Base-by-base conservation (phyloP, 345 rosid genomes). In the Melaleuca alternifolia region DNA sequence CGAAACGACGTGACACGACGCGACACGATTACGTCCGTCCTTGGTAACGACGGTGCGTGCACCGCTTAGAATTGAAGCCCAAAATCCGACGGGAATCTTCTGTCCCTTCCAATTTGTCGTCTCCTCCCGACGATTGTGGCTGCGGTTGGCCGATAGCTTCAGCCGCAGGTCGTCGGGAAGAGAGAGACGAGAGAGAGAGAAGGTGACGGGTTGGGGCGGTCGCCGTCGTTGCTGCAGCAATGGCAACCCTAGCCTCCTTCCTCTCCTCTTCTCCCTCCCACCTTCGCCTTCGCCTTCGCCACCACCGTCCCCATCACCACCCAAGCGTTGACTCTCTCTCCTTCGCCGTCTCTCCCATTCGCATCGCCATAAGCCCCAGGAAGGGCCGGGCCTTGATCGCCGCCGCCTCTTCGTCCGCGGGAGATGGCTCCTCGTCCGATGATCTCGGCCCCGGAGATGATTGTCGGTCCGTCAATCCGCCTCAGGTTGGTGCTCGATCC, bases 401-500 rank as follows among this genome's bases (percentile, higher is more conserved):
- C 51, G 87, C 93, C 7, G 33, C 93, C 28, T 54, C 92, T 83
- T 91, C 95, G 20, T 88, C 92, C 33, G 4, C 24, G 24, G 24
- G 41, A 41, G 41, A 37, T 4, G 88, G 84, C 84, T 89, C 91
- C 83, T 87, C 94, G 83, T 93, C 88, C 53, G 92, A 89, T n/a
- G 97, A 92, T 56, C 87, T 91, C 92, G 53, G 87, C 23, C 86
- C 90, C 44, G 87, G 87, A 85, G 90, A 85, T 6, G 89, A 85
- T 84, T 85, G 92, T 51, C 75, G 87, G 30, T 79, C 92, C 56
- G 84, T 88, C 54, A 88, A 87, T 84, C 89, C 88, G 16, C 88
- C 93, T 15, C 92, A 95, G 97, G 97, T 94, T 46, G 51, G 88
- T 82, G 75, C 30, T 86, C 4, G 12, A 30, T 51, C 57, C 75